Conservation (phyloP, 2,329 filamentous ascomycete species). For the Apiospora rasikravindrae region DNA sequence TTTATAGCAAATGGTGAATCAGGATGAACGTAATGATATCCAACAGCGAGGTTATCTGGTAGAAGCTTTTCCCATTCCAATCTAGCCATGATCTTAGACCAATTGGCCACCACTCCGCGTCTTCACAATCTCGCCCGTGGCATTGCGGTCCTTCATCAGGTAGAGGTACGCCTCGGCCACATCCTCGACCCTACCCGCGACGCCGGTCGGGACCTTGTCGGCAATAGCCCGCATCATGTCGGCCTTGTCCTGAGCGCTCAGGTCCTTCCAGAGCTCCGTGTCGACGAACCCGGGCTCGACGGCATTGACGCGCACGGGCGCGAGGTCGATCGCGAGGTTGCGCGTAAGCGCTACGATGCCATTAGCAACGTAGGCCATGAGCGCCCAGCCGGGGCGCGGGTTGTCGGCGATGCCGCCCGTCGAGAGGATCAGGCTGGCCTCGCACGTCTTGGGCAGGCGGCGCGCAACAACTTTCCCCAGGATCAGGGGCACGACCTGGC, state of each 20-base stretch:
- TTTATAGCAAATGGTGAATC: too few species aligned
- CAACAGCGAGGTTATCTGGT: too few species aligned
- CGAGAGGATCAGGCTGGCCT: conserved; percentile 31
- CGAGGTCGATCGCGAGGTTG: conserved; percentile 37
- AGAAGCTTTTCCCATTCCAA: too few species aligned
- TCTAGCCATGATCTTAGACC: too few species aligned
- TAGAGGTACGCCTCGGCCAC: conserved; percentile 39
- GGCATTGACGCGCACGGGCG: conserved; percentile 36
- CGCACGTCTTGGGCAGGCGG: conserved; percentile 32
- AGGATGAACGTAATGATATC: too few species aligned
- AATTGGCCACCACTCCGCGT: conserved; percentile 34
- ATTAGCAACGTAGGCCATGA: conserved; percentile 31
- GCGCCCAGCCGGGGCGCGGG: conserved; percentile 28
- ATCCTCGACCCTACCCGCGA: conserved; percentile 29
- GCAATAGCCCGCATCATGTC: conserved; percentile 25
- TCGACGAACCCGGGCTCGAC: conserved; percentile 37
- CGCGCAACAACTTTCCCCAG: conserved; percentile 39
- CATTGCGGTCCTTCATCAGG: conserved; percentile 36
- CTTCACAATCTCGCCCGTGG: conserved; percentile 37
- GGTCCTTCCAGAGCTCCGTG: conserved; percentile 34
- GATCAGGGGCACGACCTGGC: conserved; percentile 40
- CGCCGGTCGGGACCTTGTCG: conserved; percentile 30
- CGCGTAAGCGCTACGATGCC: conserved; percentile 34
- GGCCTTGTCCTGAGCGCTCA: conserved; percentile 23
- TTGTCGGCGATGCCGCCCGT: conserved; percentile 34